Percentiles rank a stretch among this genome's conserved stretches.
Conservation (phyloP, 192 early-diverging fungal genomes). For the Coemansia sp. region DNA sequence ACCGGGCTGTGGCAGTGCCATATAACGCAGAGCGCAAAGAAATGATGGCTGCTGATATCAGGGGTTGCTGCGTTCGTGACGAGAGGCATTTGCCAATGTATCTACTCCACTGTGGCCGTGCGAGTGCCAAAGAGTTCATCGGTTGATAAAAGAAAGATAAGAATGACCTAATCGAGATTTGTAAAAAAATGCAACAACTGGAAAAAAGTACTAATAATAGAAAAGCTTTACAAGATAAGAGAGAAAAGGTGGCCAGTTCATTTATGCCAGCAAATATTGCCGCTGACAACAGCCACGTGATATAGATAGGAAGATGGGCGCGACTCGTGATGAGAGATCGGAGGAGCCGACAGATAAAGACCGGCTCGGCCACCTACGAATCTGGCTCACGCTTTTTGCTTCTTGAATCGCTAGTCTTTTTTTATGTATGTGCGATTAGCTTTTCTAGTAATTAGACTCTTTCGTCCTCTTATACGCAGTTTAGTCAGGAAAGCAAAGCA, state of each 20-base stretch:
- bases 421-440: slow-evolving; percentile 1
- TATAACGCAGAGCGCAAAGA: not conserved
- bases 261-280: not conserved
- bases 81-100: slow-evolving; percentile 4
- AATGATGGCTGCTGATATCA: not conserved
- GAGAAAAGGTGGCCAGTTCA: not conserved
- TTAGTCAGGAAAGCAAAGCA: slow-evolving; percentile 7
- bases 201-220: not conserved
- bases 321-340: slow-evolving; percentile 8
- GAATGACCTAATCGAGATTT: not conserved
- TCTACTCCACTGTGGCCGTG: slow-evolving; percentile 10
- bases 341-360: not conserved
- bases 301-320: not conserved
- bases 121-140: slow-evolving; percentile 3
- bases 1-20: slow-evolving; percentile 15
- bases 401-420: not conserved
- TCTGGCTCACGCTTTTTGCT: no score
- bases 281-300: not conserved
- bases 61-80: not conserved
- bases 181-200: slow-evolving; percentile 3
- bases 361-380: not conserved
- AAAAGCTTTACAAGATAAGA: not conserved
- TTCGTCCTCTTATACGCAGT: not conserved
- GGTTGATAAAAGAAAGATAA: not conserved
- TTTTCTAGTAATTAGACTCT: not conserved